Conservation (phyloP, 179 eudicot genomes). For the Camellia oleifera region DNA sequence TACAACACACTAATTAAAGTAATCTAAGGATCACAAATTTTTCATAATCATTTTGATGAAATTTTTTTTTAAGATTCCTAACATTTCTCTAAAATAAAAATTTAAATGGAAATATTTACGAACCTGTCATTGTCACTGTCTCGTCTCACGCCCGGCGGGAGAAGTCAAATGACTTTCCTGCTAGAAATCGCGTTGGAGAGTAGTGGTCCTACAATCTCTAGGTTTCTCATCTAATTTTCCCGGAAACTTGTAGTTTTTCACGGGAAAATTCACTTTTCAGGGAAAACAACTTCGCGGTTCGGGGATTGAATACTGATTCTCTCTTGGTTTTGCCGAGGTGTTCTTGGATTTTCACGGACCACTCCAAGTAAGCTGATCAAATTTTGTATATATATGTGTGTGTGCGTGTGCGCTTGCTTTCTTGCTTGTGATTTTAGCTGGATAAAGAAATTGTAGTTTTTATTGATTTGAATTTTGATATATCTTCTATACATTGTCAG, state of each 20-base stretch:
- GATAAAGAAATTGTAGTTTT: background rate
- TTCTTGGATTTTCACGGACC: background rate
- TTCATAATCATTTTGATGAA: no score
- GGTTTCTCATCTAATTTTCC: background rate
- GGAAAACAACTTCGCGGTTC: background rate
- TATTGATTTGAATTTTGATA: background rate
- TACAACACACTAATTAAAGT: no score
- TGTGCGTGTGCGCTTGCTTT: no score
- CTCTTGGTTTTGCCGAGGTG: background rate
- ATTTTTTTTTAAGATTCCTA: no score
- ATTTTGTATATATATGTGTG: background rate
- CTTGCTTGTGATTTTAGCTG: background rate
- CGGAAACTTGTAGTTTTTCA: background rate
- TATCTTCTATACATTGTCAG: background rate
- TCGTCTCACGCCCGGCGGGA: background rate
- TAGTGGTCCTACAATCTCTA: background rate
- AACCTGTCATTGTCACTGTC: background rate
- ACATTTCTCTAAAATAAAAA: no score
- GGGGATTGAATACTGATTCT: background rate
- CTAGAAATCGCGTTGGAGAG: background rate
- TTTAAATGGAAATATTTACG: no score
- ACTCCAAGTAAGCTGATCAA: constrained; percentile 9
- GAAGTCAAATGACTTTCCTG: background rate
- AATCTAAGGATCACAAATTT: no score
- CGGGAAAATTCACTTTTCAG: background rate